A percentile compares a stretch with the other conserved stretches of the same genome.
Evolutionary conservation across 2,329 filamentous ascomycete genomes (phyloP).

Genomic region (Raffaelea deltoideospora): DNA sequence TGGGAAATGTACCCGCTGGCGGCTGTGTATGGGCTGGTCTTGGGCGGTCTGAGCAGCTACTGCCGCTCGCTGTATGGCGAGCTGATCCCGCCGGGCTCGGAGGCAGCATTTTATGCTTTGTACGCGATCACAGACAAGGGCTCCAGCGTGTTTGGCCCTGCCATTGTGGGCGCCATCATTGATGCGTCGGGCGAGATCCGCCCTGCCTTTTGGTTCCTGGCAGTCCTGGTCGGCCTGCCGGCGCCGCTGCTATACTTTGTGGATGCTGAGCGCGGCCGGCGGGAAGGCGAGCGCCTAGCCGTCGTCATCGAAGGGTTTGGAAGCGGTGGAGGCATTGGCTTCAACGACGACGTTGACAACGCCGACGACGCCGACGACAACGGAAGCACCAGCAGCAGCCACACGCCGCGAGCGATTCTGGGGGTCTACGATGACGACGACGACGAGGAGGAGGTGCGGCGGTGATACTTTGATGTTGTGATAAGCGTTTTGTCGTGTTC

Average conservation of each 20-base stretch:
- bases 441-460: background rate
- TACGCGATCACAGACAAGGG: constrained; percentile 98
- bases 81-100: constrained; percentile 82
- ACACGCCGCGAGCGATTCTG: constrained; percentile 20
- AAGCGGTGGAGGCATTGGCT: background rate
- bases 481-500: background rate
- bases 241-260: constrained; percentile 75
- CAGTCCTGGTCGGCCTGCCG: constrained; percentile 67
- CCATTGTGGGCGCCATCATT: constrained; percentile 85
- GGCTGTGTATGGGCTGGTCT: constrained; percentile 80
- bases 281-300: constrained; percentile 50
- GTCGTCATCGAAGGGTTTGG: constrained; percentile 41
- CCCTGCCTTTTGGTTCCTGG: constrained; percentile 85
- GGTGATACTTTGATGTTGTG: too few species aligned
- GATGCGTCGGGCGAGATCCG: constrained; percentile 68
- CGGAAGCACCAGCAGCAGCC: constrained; percentile 15
- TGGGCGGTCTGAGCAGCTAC: constrained; percentile 85
- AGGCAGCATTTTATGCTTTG: constrained; percentile 90
- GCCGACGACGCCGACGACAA: constrained; percentile 11
- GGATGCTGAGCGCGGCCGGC: constrained; percentile 64
- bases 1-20: constrained; percentile 96
- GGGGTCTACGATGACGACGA: constrained; percentile 19
- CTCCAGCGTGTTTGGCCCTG: constrained; percentile 82
- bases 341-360: constrained; percentile 6
- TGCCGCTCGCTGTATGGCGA: constrained; percentile 87